Evolutionary conservation across 2,329 filamentous ascomycete species (phyloP), one percentile per base, ranked within the genome.

Genomic region (Clonostachys byssicola): DNA sequence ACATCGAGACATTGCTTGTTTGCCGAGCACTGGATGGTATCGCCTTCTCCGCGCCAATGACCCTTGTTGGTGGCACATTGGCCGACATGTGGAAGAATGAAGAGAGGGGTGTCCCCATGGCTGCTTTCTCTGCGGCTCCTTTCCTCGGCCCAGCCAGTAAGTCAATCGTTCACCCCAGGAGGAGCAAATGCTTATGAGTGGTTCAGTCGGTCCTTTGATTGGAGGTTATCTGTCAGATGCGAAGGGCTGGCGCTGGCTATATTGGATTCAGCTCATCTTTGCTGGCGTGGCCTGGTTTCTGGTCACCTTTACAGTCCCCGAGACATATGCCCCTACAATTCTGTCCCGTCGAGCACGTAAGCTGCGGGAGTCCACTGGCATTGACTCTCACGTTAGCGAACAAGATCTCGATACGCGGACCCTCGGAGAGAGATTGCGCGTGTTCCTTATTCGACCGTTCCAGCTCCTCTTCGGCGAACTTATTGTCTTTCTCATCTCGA

Each of bases 271-370:
- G 60, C 72, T 94, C 12, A 95, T 95, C 58, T 61, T 94, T 12
- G 73, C 86, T 20, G 83, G 74, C 13, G 61, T 85, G 43, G 80
- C 86, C 55, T 94, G 86, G 81, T 50, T 86, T 16, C 62, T 92
- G 50, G 91, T 94, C 64, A 86, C 85, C 33, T 92, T 95, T 66
- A 94, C 89, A n/a, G 85, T 95, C 0, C 89, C 89, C 2, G 91
- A 95, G 66, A 96, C 91, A 0, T 95, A 94, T 62, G 85, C 89
- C 0, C 89, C 91, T 0, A 87, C 82, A 0, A 83, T 96, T 44
- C 79, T 96, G 13, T 78, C 80, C 45, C 70, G 69, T 30, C 79
- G 89, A 12, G 91, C 91, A 4, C 74, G 76, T 58, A 88, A 88
- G 62, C 70, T 94, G 51, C 80, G 90, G 45, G 81, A 85, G 60